phyloP scores from a whole-genome alignment of 192 early-diverging fungal species.

The Dissophora ornata region DNA sequence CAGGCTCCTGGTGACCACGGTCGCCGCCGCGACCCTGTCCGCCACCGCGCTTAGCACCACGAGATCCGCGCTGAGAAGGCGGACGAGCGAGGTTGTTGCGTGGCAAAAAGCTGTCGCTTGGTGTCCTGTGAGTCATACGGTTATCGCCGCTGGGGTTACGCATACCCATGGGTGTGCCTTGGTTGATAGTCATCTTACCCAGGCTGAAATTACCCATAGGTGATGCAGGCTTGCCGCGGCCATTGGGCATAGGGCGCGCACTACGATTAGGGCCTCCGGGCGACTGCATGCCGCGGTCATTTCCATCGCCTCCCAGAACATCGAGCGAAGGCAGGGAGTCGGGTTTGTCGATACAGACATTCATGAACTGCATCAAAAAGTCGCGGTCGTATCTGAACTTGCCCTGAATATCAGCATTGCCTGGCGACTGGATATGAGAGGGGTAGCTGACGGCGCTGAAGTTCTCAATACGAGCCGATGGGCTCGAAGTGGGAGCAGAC shows the following conservation, averaged over 20 bases:
- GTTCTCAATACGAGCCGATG: constrained; percentile 62
- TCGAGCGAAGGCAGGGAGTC: constrained; percentile 63
- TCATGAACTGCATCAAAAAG: constrained; percentile 85
- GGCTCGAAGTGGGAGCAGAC: constrained; percentile 55
- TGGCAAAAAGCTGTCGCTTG: constrained; percentile 27
- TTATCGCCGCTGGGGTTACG: constrained; percentile 56
- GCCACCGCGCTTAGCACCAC: constrained; percentile 68
- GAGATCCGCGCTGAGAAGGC: constrained; percentile 59
- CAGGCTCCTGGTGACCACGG: constrained; percentile 59
- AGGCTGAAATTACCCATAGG: constrained; percentile 56
- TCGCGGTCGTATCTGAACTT: constrained; percentile 76
- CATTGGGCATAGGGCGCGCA: constrained; percentile 40
- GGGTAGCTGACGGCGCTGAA: constrained; percentile 58
- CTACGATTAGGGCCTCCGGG: constrained; percentile 25
- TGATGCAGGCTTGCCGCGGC: constrained; percentile 52
- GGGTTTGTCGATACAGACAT: constrained; percentile 71
- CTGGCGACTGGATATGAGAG: constrained; percentile 65
- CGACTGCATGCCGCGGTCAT: constrained; percentile 50
- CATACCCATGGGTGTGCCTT: constrained; percentile 54
- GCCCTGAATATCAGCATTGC: constrained; percentile 62
- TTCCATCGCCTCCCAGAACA: constrained; percentile 60
- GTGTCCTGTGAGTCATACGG: constrained; percentile 28
- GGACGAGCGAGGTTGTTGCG: constrained; percentile 40
- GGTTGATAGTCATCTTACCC: constrained; percentile 35
- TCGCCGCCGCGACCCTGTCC: constrained; percentile 64